Evolutionary conservation across 306 rosid species (phyloP), one percentile per base, ranked within the genome.

Genomic region (Dryas drummondii): DNA sequence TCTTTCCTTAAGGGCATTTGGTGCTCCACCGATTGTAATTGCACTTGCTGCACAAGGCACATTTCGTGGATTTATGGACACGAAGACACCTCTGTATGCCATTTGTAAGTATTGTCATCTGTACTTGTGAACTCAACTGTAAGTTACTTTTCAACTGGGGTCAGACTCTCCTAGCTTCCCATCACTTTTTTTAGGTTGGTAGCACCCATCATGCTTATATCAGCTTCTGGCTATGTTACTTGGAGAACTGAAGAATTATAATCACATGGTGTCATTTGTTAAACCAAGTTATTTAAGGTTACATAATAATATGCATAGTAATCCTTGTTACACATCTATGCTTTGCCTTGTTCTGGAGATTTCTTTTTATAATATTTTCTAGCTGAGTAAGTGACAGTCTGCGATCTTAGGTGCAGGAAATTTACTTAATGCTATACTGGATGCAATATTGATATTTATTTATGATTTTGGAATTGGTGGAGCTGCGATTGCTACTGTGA

Each of bases 11-110:
- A 91, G 96, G 84, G 97, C 97, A 19, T 88, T 91, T 77, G 97
- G 98, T 67, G 96, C 98, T 80, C 97, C 94, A 44, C 87, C 97
- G 7, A 83, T 88, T 82, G 97, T 91, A 64, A 76, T 94, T 79
- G 94, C 97, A 71, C 93, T 94, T 54, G 98, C 98, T 75, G 97
- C 96, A 55, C 98, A 94, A 79, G 98, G 98, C 78, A 86, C 97
- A 47, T 94, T 90, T 76, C 97, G 98, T 65, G 98, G 98, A 77
- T 91, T 88, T 80, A 83, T 71, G 88, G 98, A 94, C 79, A 94
- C 94, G 44, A 94, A 90, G 87, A 90, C 96, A 1, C 98, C 98
- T 80, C 75, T 94, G 22, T 94, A 78, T 85, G 97, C 98, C 42
- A 84, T 92, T 79, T 91, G 98, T 85, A 88, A 87, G 91, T 83